Percentiles rank a stretch among this genome's conserved stretches.
phyloP scores from a whole-genome alignment of 2,329 filamentous ascomycete species.

The Talaromyces albobiverticillius region DNA sequence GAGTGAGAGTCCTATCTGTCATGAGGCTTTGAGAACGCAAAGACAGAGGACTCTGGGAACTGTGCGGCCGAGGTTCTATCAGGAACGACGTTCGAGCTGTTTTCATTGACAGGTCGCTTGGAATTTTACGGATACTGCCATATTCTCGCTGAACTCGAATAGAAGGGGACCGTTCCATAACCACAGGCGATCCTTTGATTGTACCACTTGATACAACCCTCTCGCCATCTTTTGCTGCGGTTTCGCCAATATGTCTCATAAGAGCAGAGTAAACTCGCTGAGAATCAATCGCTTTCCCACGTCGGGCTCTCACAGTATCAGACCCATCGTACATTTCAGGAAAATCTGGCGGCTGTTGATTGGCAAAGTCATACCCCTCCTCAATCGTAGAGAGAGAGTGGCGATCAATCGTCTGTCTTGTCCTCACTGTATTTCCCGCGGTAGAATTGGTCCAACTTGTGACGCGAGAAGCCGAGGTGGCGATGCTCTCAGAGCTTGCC shows the following conservation, averaged over 20 bases:
- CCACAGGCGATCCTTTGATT: conserved; percentile 28
- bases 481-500: conserved; percentile 32
- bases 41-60: conserved; percentile 10
- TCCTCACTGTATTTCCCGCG: conserved; percentile 38
- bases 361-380: conserved; percentile 32
- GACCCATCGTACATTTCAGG: not conserved
- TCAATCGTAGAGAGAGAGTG: conserved; percentile 44
- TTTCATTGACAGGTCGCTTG: conserved; percentile 29
- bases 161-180: conserved; percentile 29
- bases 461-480: conserved; percentile 41
- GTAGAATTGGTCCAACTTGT: conserved; percentile 51
- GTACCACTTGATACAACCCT: conserved; percentile 27
- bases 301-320: not conserved
- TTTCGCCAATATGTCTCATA: conserved; percentile 38
- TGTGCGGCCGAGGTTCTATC: conserved; percentile 18
- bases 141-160: conserved; percentile 22
- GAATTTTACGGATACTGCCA: conserved; percentile 29
- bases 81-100: conserved; percentile 31
- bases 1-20: conserved; percentile 11
- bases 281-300: conserved; percentile 30
- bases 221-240: conserved; percentile 17
- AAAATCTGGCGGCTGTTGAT: conserved; percentile 26
- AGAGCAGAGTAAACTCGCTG: conserved; percentile 44
- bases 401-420: conserved; percentile 29
- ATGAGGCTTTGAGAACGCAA: not conserved